Conservation (phyloP, 352 stramenopile genomes). For the Pythium sukuiense region DNA sequence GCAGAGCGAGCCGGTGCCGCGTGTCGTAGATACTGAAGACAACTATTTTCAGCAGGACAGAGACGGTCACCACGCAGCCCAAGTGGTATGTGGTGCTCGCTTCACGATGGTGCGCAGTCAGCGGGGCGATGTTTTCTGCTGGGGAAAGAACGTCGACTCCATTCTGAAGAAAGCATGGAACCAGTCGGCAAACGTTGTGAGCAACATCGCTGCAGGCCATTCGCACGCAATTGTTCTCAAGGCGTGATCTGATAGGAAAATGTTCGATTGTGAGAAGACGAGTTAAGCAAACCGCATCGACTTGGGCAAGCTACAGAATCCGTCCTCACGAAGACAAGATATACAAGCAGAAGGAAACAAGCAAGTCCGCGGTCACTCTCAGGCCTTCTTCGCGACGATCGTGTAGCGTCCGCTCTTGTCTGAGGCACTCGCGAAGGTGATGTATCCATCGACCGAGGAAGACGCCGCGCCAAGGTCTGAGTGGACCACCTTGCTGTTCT, state of each 20-base stretch:
- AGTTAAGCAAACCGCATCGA: too few relatives aligned
- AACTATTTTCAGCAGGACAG: slow-evolving; percentile 29
- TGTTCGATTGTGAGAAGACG: not conserved
- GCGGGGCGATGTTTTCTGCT: slow-evolving; percentile 52
- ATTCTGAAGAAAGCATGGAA: not conserved
- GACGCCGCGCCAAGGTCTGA: not conserved
- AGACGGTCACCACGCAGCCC: slow-evolving; percentile 29
- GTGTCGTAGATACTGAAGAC: slow-evolving; percentile 41
- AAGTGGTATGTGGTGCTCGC: slow-evolving; percentile 50
- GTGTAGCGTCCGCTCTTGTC: not conserved
- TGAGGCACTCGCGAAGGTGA: not conserved
- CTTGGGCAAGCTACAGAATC: not conserved
- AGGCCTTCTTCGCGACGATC: not conserved
- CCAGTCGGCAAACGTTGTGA: not conserved
- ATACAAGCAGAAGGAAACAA: not conserved
- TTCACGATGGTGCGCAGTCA: slow-evolving; percentile 48
- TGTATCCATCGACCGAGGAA: not conserved
- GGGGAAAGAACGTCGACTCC: slow-evolving; percentile 30
- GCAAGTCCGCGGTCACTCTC: not conserved
- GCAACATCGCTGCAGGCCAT: slow-evolving; percentile 4
- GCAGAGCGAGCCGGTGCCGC: slow-evolving; percentile 39
- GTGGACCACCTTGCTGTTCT: slow-evolving; percentile 15
- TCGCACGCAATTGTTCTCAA: slow-evolving; percentile 14
- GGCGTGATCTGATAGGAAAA: not conserved
- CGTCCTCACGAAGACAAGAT: not conserved